A percentile compares a stretch with the other conserved stretches of the same genome.
These are phyloP conservation scores for Cylindrotheca fusiformis DNA, from an alignment of 108 stramenopile genomes.

Conservation along the genomic window DNA sequence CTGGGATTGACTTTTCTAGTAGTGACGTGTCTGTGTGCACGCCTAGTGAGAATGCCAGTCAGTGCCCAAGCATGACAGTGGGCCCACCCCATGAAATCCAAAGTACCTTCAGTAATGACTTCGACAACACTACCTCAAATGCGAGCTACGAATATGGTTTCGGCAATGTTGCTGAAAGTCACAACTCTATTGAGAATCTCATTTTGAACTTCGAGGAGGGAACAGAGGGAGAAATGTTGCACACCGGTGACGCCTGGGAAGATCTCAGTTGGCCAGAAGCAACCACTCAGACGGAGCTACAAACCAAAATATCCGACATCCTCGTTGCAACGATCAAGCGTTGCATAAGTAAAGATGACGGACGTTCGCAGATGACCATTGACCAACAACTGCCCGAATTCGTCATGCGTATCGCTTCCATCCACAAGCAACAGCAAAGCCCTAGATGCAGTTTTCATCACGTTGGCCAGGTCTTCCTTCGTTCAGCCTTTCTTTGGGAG, in stretches of 20 bases:
- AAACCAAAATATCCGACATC: not conserved
- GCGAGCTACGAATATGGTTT: not conserved
- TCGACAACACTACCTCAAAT: not conserved
- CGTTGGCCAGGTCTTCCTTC: not conserved
- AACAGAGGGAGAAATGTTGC: not conserved
- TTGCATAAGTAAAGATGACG: not conserved
- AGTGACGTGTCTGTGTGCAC: not conserved
- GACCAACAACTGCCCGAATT: not conserved
- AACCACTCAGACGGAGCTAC: not conserved
- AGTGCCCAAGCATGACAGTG: not conserved
- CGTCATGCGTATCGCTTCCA: not conserved
- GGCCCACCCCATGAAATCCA: not conserved
- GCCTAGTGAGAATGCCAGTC: not conserved
- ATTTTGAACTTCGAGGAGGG: too few species aligned
- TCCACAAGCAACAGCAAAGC: not conserved
- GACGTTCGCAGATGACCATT: not conserved
- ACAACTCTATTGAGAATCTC: too few species aligned
- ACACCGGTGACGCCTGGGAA: not conserved
- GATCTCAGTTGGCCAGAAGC: not conserved
- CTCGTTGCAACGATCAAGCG: not conserved
- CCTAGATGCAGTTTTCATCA: not conserved
- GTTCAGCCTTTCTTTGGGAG: not conserved
- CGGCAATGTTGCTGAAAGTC: too few species aligned
- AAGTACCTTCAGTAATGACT: not conserved
- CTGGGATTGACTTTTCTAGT: not conserved